A percentile compares a stretch with the other conserved stretches of the same genome.
These are phyloP conservation scores for Angomonas ambiguus DNA, from an alignment of 208 protist genomes.

Conservation along the genomic window DNA sequence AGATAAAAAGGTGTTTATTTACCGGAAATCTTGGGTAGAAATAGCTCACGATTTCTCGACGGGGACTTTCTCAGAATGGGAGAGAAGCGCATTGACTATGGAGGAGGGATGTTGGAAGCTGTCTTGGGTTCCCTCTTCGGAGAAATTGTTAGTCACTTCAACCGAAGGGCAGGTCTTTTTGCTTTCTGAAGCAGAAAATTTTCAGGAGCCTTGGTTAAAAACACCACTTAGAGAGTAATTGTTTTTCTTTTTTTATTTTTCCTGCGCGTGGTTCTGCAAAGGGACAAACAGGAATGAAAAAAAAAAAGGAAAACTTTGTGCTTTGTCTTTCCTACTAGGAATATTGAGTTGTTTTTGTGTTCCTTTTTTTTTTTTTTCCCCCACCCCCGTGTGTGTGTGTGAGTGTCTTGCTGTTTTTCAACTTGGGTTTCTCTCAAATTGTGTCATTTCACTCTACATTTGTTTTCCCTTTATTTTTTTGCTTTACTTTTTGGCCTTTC, in stretches of 20 bases:
- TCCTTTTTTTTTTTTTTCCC: constrained; percentile 1
- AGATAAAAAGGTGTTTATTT: constrained; percentile 69
- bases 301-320: background rate
- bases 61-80: constrained; percentile 42
- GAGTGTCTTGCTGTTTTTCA: too few species aligned
- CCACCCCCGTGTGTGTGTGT: background rate
- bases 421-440: too few species aligned
- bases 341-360: background rate
- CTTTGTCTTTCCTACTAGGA: too few species aligned
- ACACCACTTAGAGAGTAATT: constrained; percentile 66
- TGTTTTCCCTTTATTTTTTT: constrained; percentile 7
- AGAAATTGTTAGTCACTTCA: constrained; percentile 74
- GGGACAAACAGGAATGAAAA: background rate
- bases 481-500: constrained; percentile 7
- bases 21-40: constrained; percentile 76
- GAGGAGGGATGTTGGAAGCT: constrained; percentile 74
- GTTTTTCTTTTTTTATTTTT: constrained; percentile 12
- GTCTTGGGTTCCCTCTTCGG: constrained; percentile 68
- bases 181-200: constrained; percentile 56
- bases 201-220: constrained; percentile 77
- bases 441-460: background rate
- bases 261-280: background rate
- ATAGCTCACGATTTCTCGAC: constrained; percentile 15
- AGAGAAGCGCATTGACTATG: constrained; percentile 57
- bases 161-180: constrained; percentile 64